phyloP scores from a whole-genome alignment of 345 rosid genomes.

The Syzygium grande region DNA sequence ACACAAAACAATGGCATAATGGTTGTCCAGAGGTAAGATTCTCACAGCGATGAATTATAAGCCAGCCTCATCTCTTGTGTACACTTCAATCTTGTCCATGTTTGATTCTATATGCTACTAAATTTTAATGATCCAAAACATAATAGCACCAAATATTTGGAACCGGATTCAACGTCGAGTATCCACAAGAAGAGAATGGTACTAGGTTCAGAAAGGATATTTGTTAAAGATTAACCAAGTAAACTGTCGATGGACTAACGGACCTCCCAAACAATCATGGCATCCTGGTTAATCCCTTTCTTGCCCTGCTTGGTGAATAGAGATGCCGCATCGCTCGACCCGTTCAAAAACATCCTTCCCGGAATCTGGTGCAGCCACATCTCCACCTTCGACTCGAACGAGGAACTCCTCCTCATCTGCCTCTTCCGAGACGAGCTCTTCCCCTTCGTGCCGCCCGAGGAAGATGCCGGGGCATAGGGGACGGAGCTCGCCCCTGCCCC shows the following conservation, averaged over 20 bases:
- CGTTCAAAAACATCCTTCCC: constrained; percentile 29
- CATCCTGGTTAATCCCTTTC: constrained; percentile 41
- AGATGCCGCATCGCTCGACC: constrained; percentile 22
- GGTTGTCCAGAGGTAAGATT: background rate
- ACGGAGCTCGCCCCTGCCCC: constrained; percentile 24
- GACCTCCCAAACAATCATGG: constrained; percentile 51
- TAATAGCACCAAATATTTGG: background rate
- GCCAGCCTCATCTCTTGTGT: background rate
- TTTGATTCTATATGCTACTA: background rate
- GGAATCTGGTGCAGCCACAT: constrained; percentile 28
- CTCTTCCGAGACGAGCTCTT: constrained; percentile 17
- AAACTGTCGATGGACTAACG: background rate
- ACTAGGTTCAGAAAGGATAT: background rate
- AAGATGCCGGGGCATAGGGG: constrained; percentile 22
- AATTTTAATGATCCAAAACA: background rate
- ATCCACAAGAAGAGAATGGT: background rate
- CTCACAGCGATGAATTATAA: background rate
- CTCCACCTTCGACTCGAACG: constrained; percentile 21
- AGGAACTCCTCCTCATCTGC: constrained; percentile 4
- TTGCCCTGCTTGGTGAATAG: constrained; percentile 34
- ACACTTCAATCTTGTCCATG: background rate
- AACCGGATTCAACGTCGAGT: background rate
- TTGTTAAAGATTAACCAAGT: background rate
- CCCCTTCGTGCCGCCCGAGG: constrained; percentile 5
- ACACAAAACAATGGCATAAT: background rate